phyloP scores from a whole-genome alignment of 169 alveolate species.

The Plasmodium vinckei region DNA sequence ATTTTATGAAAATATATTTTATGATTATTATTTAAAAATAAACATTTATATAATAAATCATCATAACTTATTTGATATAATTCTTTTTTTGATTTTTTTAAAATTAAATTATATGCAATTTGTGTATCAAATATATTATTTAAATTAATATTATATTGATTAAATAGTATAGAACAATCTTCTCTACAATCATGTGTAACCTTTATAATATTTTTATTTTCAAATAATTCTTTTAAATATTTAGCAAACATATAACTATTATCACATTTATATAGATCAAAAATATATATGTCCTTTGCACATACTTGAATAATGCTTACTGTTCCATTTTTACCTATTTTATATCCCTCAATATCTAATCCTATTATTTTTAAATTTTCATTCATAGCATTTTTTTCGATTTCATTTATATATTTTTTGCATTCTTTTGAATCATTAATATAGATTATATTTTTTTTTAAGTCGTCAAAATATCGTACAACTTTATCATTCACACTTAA shows the following conservation, averaged over 20 bases:
- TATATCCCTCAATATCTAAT: constrained; percentile 52
- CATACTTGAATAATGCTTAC: constrained; percentile 55
- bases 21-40: constrained; percentile 50
- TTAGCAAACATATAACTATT: constrained; percentile 18
- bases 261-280: constrained; percentile 65
- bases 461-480: constrained; percentile 21
- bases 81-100: constrained; percentile 36
- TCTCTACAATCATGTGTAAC: constrained; percentile 63
- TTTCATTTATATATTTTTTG: constrained; percentile 31
- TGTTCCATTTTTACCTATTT: constrained; percentile 52
- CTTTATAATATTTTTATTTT: constrained; percentile 15
- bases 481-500: constrained; percentile 13
- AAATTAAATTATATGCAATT: constrained; percentile 50
- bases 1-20: constrained; percentile 69
- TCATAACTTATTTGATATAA: constrained; percentile 62
- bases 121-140: constrained; percentile 58
- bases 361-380: constrained; percentile 28
- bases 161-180: constrained; percentile 52
- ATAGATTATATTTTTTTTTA: constrained; percentile 43
- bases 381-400: background rate
- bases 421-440: constrained; percentile 33
- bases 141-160: constrained; percentile 33
- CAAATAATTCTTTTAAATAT: constrained; percentile 38
- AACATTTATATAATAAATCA: constrained; percentile 40
- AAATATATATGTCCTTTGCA: constrained; percentile 34